Conservation (phyloP, 148 eudicot genomes). For the Cornus kousa region DNA sequence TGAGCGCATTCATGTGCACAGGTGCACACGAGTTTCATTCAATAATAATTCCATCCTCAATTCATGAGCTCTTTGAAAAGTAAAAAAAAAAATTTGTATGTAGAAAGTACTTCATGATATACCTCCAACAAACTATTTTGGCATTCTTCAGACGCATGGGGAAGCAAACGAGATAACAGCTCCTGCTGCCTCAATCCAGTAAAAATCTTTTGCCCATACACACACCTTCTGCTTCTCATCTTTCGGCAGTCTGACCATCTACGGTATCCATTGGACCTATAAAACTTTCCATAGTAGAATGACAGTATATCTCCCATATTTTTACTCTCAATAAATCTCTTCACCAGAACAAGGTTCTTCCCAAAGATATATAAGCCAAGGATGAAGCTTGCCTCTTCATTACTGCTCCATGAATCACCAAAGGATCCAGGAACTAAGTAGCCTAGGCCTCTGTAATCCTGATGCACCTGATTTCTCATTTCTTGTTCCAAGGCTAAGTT, state of each 20-base stretch:
- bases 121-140: conserved; percentile 61
- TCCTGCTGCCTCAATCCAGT: conserved; percentile 74
- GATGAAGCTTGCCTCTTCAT: conserved; percentile 61
- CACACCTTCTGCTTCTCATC: conserved; percentile 57
- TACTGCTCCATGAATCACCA: conserved; percentile 46
- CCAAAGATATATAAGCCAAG: conserved; percentile 75
- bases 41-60: not conserved
- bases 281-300: conserved; percentile 67
- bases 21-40: not conserved
- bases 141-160: conserved; percentile 55
- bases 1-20: not conserved
- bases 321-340: conserved; percentile 56
- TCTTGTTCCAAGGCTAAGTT: conserved; percentile 1
- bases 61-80: not conserved
- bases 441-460: conserved; percentile 17
- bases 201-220: conserved; percentile 61
- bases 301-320: conserved; percentile 46
- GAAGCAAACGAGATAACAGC: conserved; percentile 56
- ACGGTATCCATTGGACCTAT: conserved; percentile 37
- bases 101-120: conserved; percentile 21
- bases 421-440: conserved; percentile 47
- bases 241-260: conserved; percentile 75
- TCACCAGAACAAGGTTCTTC: conserved; percentile 61
- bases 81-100: not conserved
- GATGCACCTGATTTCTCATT: conserved; percentile 9